Evolutionary conservation across 179 eudicot species (phyloP).

Genomic region (Camellia oleifera): DNA sequence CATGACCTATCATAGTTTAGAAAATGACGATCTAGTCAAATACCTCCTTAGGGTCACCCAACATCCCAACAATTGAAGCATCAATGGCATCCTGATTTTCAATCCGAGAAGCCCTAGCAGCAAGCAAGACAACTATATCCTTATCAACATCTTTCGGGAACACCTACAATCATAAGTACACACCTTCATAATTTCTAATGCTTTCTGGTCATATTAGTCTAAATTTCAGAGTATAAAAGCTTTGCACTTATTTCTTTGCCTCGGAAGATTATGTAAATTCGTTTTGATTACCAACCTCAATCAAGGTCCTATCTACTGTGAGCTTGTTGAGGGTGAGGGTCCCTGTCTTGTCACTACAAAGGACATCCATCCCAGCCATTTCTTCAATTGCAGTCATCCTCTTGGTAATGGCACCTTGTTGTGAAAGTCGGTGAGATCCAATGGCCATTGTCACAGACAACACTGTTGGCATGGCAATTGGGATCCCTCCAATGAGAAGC

Average conservation of each 20-base stretch:
- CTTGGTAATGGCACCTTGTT: conserved; percentile 73
- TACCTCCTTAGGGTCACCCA: conserved; percentile 63
- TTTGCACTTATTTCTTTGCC: not conserved
- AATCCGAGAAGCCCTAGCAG: conserved; percentile 62
- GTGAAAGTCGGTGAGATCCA: conserved; percentile 59
- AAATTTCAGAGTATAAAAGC: conserved; percentile 19
- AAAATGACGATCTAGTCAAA: not conserved
- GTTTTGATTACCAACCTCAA: conserved; percentile 31
- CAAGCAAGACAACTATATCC: conserved; percentile 40
- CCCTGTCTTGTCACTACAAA: conserved; percentile 72
- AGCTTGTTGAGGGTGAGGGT: conserved; percentile 62
- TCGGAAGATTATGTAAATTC: not conserved
- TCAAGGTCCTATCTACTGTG: conserved; percentile 48
- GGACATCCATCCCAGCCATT: conserved; percentile 75
- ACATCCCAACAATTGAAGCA: conserved; percentile 58
- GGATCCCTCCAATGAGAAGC: conserved; percentile 64
- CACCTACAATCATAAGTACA: conserved; percentile 22
- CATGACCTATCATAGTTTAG: no score
- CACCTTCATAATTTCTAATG: no score
- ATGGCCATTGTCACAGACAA: conserved; percentile 72
- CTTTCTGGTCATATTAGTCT: conserved; percentile 8
- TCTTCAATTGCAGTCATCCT: conserved; percentile 94
- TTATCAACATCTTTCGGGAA: conserved; percentile 34
- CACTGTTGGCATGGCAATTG: conserved; percentile 79
- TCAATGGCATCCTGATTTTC: conserved; percentile 71